Percentiles rank a stretch among this genome's conserved stretches.
These are phyloP conservation scores for Phaeosphaeriaceae sp. DNA, from an alignment of 2,329 filamentous ascomycete species.

Conservation along the genomic window DNA sequence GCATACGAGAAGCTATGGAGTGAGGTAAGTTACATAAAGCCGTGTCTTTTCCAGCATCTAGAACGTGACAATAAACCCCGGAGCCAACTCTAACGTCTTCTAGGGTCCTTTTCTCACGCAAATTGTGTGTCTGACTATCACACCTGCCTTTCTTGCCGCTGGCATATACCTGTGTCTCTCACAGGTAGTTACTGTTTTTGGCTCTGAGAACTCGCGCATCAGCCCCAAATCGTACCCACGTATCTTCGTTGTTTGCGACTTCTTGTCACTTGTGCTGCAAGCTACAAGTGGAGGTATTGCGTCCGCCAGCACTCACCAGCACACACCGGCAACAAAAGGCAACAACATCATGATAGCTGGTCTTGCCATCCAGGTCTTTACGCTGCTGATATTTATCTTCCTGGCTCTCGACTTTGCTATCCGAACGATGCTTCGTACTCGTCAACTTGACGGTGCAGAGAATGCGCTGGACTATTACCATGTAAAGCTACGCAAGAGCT, in stretches of 20 bases:
- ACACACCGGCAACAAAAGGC: constrained; percentile 44
- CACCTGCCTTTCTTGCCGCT: constrained; percentile 63
- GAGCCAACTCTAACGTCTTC: constrained; percentile 13
- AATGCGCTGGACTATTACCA: constrained; percentile 34
- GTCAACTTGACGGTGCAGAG: constrained; percentile 24
- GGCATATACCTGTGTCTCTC: constrained; percentile 70
- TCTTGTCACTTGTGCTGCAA: constrained; percentile 54
- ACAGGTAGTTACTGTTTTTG: constrained; percentile 50
- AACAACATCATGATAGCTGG: constrained; percentile 56
- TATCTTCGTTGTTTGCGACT: constrained; percentile 59
- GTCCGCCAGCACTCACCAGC: constrained; percentile 37
- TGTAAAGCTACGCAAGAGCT: constrained; percentile 38
- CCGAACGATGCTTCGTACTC: constrained; percentile 31
- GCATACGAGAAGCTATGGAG: constrained; percentile 64
- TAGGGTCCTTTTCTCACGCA: constrained; percentile 69
- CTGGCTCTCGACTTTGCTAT: constrained; percentile 51
- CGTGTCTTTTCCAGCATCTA: too few species aligned
- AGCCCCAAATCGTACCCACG: constrained; percentile 55
- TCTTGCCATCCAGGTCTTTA: constrained; percentile 53
- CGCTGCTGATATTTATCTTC: constrained; percentile 51
- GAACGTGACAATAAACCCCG: too few species aligned
- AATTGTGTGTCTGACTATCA: constrained; percentile 66
- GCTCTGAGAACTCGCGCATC: constrained; percentile 50
- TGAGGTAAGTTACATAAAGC: constrained; percentile 38
- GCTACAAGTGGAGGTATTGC: constrained; percentile 54